Conservation (phyloP, 768 basidiomycete genomes). For the Gymnopilus dilepis region DNA sequence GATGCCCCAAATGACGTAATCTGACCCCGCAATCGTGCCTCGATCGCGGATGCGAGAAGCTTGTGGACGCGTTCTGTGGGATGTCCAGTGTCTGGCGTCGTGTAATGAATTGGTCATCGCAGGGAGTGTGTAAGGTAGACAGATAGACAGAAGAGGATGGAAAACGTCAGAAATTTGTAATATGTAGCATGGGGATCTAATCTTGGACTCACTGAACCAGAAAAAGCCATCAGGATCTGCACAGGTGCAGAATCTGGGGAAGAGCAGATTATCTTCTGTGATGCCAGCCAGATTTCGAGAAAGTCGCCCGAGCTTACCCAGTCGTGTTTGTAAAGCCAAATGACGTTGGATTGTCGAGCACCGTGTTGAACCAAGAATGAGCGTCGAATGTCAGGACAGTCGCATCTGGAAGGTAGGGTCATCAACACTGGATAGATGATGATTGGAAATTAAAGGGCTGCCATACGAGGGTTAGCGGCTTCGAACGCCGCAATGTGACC, state of each 20-base stretch:
- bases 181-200: neutral
- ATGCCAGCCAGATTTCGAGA: too few species aligned
- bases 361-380: slow-evolving; percentile 50
- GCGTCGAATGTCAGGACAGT: slow-evolving; percentile 55
- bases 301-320: slow-evolving; percentile 36
- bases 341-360: slow-evolving; percentile 44
- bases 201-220: slow-evolving; percentile 53
- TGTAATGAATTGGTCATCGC: neutral
- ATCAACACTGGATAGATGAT: neutral
- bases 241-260: slow-evolving; percentile 54
- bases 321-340: slow-evolving; percentile 56
- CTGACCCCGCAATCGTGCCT: slow-evolving; percentile 33
- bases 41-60: slow-evolving; percentile 49
- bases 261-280: slow-evolving; percentile 5
- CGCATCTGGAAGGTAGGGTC: slow-evolving; percentile 30
- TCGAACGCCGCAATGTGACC: slow-evolving; percentile 41
- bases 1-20: slow-evolving; percentile 17
- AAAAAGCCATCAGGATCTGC: slow-evolving; percentile 48
- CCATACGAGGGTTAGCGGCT: slow-evolving; percentile 37
- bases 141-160: neutral
- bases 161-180: neutral
- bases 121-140: neutral
- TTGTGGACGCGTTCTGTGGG: slow-evolving; percentile 54
- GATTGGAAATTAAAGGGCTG: neutral
- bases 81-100: slow-evolving; percentile 49